Evolutionary conservation across 176 grass and related monocot species (phyloP).

Genomic region (Tillandsia fasciculata): DNA sequence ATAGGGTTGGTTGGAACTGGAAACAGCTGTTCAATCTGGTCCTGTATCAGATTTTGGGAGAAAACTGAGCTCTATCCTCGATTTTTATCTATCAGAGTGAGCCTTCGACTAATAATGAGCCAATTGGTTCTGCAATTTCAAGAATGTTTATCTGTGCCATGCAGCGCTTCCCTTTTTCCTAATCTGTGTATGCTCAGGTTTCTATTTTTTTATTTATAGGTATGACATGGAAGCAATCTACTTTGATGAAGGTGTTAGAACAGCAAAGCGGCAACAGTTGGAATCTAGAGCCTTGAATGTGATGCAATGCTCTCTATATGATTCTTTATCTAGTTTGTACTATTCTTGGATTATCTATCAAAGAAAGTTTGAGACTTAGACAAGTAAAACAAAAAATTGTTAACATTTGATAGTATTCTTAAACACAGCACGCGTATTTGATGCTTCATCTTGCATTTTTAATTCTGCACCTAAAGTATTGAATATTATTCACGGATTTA

Average conservation of each 20-base stretch:
- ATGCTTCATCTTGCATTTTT: not conserved
- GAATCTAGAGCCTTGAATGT: slow-evolving; percentile 71
- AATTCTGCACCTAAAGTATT: not conserved
- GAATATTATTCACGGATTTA: not conserved
- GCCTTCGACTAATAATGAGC: not conserved
- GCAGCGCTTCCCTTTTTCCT: not conserved
- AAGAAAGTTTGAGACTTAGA: not conserved
- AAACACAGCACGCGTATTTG: no score
- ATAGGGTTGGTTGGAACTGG: slow-evolving; percentile 73
- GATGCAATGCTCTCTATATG: slow-evolving; percentile 14
- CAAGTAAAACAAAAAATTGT: not conserved
- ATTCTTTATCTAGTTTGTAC: not conserved
- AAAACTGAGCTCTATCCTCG: slow-evolving; percentile 52
- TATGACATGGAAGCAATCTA: slow-evolving; percentile 76
- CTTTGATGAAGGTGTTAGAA: slow-evolving; percentile 86
- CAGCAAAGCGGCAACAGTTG: slow-evolving; percentile 58
- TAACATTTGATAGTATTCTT: not conserved
- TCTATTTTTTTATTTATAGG: slow-evolving; percentile 32
- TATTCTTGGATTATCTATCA: not conserved
- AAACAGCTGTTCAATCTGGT: slow-evolving; percentile 50
- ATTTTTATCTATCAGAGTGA: slow-evolving; percentile 73
- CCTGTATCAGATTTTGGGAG: slow-evolving; percentile 46
- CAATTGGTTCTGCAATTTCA: no score
- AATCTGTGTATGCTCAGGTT: slow-evolving; percentile 1
- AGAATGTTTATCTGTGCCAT: no score